These are phyloP conservation scores for Diaporthe sp. DNA, from an alignment of 2,329 filamentous ascomycete species.

Conservation along the genomic window DNA sequence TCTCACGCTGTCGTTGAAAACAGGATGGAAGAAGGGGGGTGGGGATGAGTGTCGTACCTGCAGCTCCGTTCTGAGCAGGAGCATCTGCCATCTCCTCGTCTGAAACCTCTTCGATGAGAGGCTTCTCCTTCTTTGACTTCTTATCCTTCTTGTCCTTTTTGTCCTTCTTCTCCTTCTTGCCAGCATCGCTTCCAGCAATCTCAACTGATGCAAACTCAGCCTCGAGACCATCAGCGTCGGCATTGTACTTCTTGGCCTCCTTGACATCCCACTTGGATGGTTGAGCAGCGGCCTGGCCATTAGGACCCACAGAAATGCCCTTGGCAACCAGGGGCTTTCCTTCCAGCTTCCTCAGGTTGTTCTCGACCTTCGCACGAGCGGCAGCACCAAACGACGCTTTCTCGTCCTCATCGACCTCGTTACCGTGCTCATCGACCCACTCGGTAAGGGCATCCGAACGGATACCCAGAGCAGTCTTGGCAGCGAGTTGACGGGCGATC, in stretches of 20 bases:
- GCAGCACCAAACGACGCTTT: constrained; percentile 84
- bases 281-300: constrained; percentile 72
- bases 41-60: constrained; percentile 31
- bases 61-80: constrained; percentile 40
- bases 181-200: constrained; percentile 31
- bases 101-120: constrained; percentile 57
- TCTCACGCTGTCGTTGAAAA: constrained; percentile 44
- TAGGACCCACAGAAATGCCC: constrained; percentile 81
- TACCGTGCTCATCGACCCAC: constrained; percentile 77
- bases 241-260: constrained; percentile 94
- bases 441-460: constrained; percentile 92
- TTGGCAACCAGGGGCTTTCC: constrained; percentile 89
- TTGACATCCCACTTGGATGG: constrained; percentile 91
- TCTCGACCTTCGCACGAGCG: constrained; percentile 80
- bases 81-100: constrained; percentile 47
- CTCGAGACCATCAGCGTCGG: constrained; percentile 88
- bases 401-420: constrained; percentile 87
- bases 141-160: constrained; percentile 58
- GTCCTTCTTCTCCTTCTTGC: constrained; percentile 49
- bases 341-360: constrained; percentile 83
- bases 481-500: constrained; percentile 95
- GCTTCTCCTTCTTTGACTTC: constrained; percentile 60
- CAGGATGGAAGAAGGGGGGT: background rate
- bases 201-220: constrained; percentile 72
- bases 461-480: constrained; percentile 92